Base-by-base conservation (phyloP, 352 stramenopile species). In the Thalassiosira ordinaria region DNA sequence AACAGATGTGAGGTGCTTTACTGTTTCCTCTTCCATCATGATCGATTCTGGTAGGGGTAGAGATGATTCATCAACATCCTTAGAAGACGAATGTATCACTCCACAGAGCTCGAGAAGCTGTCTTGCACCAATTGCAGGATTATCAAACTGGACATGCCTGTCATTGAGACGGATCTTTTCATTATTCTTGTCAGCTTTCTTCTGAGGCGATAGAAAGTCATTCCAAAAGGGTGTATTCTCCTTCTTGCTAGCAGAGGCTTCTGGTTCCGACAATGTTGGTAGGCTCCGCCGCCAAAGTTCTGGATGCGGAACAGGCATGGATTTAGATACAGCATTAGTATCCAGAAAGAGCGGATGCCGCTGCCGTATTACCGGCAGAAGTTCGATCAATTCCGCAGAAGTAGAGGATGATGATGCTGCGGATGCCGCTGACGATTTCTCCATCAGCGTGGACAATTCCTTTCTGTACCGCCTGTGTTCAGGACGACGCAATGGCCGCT, bases 311-410 rank as follows among this genome's bases (percentile, higher is more conserved):
- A 75, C 27, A 18, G 62, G 62, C 41, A 74, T 56, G n/a, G 24
- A 61, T 74, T 68, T 63, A 7, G 72, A 74, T 26, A 80, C 46
- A 14, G 49, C 72, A 35, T 80, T 80, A 18, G 72, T 64, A n/a
- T 64, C 1, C 22, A 16, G 41, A 57, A 80, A 80, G 16, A 74
- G 33, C 16, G 37, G 26, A 57, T 80, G 62, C 18, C 72, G 24
- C 5, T 33, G 46, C 6, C 16, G 46, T 20, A 11, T 31, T 14
- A 18, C 14, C 1, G 20, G 9, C 31, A 37, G 57, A 22, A 22
- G 9, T 61, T 57, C 47, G 9, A 24, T 41, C 1, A 22, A 4
- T 4, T 29, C 26, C 7, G n/a, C 6, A 22, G 4, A 3, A 41
- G 52, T 8, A 29, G 53, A 47, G 1, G 53, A 63, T 16, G 53